Evolutionary conservation across 345 rosid genomes (phyloP).

Genomic region (Eucalyptus marginata): DNA sequence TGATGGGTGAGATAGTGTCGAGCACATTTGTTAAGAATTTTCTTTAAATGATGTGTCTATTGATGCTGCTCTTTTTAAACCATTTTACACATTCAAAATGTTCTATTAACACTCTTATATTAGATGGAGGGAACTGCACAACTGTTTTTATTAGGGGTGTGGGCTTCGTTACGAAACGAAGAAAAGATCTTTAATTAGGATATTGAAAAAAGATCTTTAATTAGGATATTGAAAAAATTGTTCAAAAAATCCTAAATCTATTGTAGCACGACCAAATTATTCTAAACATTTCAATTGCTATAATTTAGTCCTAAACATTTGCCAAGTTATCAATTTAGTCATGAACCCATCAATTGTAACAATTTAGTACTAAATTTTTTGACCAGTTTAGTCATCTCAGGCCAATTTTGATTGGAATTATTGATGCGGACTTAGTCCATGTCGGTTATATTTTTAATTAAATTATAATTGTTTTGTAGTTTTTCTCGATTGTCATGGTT

Average conservation of each 20-base stretch:
- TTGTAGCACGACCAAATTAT: fast-evolving
- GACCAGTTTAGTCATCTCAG: fast-evolving
- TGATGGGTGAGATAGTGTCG: background rate
- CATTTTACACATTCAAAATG: background rate
- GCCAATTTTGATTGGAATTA: fast-evolving
- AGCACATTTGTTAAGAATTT: background rate
- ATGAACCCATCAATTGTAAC: fast-evolving
- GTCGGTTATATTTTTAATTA: too few relatives aligned
- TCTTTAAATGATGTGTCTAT: too few relatives aligned
- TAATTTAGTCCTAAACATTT: background rate
- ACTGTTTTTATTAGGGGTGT: background rate
- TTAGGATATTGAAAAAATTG: background rate
- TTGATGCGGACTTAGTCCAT: too few relatives aligned
- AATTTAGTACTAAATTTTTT: background rate
- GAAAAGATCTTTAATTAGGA: background rate
- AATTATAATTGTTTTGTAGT: background rate
- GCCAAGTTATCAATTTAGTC: background rate
- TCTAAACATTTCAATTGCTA: background rate
- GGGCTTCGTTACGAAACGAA: background rate
- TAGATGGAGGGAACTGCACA: background rate
- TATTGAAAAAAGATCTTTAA: background rate
- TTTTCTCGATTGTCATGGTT: background rate
- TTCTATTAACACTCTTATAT: background rate
- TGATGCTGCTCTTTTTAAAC: background rate
- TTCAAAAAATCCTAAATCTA: background rate